Evolutionary conservation across 139 green algal species (phyloP), one percentile per base, ranked within the genome.

Genomic region (Closterium sp.): DNA sequence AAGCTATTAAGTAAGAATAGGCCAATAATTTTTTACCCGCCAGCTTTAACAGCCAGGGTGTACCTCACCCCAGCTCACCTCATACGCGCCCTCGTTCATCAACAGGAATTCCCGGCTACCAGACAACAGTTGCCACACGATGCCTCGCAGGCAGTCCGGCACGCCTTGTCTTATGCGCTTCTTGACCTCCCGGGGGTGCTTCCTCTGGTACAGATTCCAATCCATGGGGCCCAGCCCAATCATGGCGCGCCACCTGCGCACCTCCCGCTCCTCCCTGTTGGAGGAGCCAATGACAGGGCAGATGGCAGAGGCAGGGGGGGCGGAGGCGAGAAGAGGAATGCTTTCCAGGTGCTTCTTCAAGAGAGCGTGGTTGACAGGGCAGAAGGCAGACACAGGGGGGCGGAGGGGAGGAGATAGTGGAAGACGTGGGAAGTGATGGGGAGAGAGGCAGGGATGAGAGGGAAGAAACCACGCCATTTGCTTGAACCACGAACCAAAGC

Each of bases 101-200:
- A 95, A 31, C 19, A 94, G 84, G 19, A 95, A 34, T 7, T 95
- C 93, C 10, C 93, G 81, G 89, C 92, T 93, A n/a, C 93, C 93
- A 31, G 93, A 95, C 21, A 95, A 28, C n/a, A 95, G 92, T 81
- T 95, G 93, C 93, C 93, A 95, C 32, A 95, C 93, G 35, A 95
- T 84, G 21, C 93, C 93, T 0, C 93, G 35, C 84, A 95, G 84
- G 33, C 89, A 89, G 89, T 95, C 93, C 5, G 93, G 93, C 9
- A 95, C 84, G 32, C 93, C 93, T 86, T 92, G 92, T n/a, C 92
- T 76, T 32, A 94, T 88, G 23, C 87, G 43, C 12, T 38, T 36
- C 81, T 94, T 94, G 84, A 94, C 84, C n/a, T 86, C 35, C 6
- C 66, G n/a, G 10, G 92, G 92, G 19, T 90, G 89, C 76, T 69